Conservation (phyloP, 441 rosid genomes). For the Populus hybrid region DNA sequence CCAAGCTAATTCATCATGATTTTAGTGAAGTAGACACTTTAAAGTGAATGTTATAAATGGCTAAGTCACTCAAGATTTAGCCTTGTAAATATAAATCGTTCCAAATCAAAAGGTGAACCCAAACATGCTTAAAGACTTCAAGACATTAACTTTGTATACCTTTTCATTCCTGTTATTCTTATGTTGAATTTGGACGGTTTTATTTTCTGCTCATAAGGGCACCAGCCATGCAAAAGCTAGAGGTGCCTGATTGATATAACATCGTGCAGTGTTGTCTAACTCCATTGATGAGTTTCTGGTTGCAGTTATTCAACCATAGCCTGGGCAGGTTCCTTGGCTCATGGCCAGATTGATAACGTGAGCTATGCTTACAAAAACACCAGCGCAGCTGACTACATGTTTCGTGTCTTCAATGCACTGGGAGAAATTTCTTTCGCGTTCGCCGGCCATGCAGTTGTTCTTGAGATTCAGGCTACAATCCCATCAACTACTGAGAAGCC, state of each 20-base stretch:
- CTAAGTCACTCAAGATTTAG: no score
- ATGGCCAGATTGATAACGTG: conserved; percentile 55
- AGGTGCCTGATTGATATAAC: neutral
- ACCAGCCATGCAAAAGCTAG: neutral
- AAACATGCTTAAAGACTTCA: neutral
- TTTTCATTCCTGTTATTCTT: no score
- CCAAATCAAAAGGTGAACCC: neutral
- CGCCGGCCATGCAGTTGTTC: conserved; percentile 89
- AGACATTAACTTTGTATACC: neutral
- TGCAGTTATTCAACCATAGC: conserved; percentile 91
- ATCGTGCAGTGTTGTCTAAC: neutral
- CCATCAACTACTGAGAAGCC: conserved; percentile 86
- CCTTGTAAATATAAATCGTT: neutral
- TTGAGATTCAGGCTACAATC: conserved; percentile 91
- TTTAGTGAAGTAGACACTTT: neutral
- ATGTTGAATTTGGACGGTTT: neutral
- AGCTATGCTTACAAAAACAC: conserved; percentile 61
- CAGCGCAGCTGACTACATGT: conserved; percentile 46
- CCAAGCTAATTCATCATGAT: neutral
- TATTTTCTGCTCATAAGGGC: neutral
- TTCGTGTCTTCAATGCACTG: conserved; percentile 72
- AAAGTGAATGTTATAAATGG: no score
- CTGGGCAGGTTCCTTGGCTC: conserved; percentile 71
- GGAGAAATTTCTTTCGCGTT: conserved; percentile 90
- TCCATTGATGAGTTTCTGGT: neutral